A percentile compares a stretch with the other conserved stretches of the same genome.
These are phyloP conservation scores for Dactylellina parvicollis DNA, from an alignment of 2,329 filamentous ascomycete species.

Conservation along the genomic window DNA sequence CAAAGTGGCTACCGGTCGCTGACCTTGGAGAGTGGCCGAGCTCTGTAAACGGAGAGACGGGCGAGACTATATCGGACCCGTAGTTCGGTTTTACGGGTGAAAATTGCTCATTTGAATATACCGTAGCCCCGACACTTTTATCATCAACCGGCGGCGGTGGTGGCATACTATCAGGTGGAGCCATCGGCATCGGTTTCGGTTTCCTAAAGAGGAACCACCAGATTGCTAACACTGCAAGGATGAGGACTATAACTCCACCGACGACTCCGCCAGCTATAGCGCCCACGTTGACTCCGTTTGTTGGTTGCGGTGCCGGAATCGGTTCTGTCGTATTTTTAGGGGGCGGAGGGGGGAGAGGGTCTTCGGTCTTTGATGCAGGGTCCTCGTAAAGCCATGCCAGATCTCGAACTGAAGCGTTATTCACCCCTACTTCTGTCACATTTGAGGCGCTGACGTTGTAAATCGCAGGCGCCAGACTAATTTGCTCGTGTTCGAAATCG, in stretches of 20 bases:
- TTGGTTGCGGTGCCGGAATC: not conserved
- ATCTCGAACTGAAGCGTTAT: constrained; percentile 65
- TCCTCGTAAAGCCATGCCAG: not conserved
- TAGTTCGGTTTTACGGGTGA: constrained; percentile 3
- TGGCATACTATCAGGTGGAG: constrained; percentile 1
- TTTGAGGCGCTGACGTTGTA: constrained; percentile 67
- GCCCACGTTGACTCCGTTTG: not conserved
- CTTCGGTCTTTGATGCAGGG: not conserved
- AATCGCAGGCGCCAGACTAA: constrained; percentile 73
- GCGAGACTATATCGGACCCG: not conserved
- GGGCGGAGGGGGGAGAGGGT: not conserved
- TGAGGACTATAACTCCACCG: not conserved
- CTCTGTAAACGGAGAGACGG: constrained; percentile 8
- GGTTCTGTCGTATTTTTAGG: not conserved
- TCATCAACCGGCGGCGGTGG: not conserved
- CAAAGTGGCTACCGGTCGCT: not conserved
- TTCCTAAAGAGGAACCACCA: constrained; percentile 8
- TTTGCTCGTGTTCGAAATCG: constrained; percentile 75
- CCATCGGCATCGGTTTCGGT: not conserved
- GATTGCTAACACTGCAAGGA: not conserved
- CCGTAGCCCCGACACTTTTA: not conserved
- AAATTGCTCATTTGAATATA: constrained; percentile 19
- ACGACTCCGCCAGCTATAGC: constrained; percentile 10
- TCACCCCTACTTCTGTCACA: constrained; percentile 67
- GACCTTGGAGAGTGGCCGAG: not conserved